These are phyloP conservation scores for Neurospora sp. DNA, from an alignment of 495 filamentous ascomycete species.

Conservation along the genomic window DNA sequence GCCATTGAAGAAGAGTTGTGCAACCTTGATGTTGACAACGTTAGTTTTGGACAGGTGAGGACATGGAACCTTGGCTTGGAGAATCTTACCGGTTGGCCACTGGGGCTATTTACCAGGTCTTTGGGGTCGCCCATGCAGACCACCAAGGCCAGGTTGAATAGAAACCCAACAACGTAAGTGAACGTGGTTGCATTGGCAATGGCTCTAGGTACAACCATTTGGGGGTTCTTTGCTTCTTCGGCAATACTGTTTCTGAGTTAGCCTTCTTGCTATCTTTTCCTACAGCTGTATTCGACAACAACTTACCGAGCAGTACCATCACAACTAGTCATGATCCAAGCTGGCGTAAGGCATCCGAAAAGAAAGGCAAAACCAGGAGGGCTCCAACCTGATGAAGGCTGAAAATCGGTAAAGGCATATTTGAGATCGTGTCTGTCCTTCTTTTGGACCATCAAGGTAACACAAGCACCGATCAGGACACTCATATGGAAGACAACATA, in stretches of 20 bases:
- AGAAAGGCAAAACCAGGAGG: slow-evolving; percentile 58
- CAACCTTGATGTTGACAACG: slow-evolving; percentile 21
- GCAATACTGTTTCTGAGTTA: slow-evolving; percentile 21
- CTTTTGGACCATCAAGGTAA: slow-evolving; percentile 49
- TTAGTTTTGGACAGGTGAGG: not conserved
- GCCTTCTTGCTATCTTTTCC: too few relatives aligned
- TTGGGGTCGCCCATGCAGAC: slow-evolving; percentile 48
- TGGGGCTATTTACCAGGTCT: slow-evolving; percentile 33
- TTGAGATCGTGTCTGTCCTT: slow-evolving; percentile 47
- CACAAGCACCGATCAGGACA: slow-evolving; percentile 47
- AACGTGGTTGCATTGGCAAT: slow-evolving; percentile 50
- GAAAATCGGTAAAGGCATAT: slow-evolving; percentile 56
- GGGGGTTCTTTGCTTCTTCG: slow-evolving; percentile 52
- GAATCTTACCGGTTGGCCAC: slow-evolving; percentile 41
- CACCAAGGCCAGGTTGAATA: slow-evolving; percentile 55
- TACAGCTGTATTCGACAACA: too few relatives aligned
- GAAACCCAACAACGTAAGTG: slow-evolving; percentile 50
- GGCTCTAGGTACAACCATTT: slow-evolving; percentile 48
- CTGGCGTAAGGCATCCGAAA: slow-evolving; percentile 59
- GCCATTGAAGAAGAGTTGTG: slow-evolving; percentile 53
- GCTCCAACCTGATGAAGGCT: slow-evolving; percentile 49
- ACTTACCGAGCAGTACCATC: slow-evolving; percentile 22
- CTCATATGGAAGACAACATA: slow-evolving; percentile 58
- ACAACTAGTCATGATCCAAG: slow-evolving; percentile 49
- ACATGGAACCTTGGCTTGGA: not conserved